Base-by-base conservation (phyloP, 192 early-diverging fungal species). In the Dissophora ornata region DNA sequence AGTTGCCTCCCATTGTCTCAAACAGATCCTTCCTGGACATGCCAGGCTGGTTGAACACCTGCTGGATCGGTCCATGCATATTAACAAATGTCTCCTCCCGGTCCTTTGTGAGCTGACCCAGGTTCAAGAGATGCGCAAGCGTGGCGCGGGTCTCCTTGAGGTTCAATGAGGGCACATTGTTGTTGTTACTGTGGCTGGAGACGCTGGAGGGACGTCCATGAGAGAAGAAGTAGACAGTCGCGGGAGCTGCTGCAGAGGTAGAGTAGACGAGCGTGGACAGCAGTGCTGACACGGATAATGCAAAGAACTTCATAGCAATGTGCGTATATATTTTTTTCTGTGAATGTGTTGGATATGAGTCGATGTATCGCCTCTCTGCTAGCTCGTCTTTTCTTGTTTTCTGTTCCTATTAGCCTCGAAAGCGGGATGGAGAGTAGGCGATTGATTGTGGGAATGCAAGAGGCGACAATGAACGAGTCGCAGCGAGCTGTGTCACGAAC, bases 101-200 rank as follows among this genome's bases (percentile, higher is more conserved):
- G 44, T 15, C 12, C 32, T 44, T 62, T 24, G 26, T 36, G 13
- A 19, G 21, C 15, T 53, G 57, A n/a, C 50, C 52, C 46, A 77
- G n/a, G 47, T 77, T 77, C 46, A 77, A 50, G 32, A 67, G 65
- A 45, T 77, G 73, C 3, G 59, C 44, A 19, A 77, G 50, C 9
- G 73, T 51, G 10, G 65, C 73, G 54, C 65, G 73, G 18, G 73
- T 67, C 30, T 77, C 73, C 51, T 77, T 58, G n/a, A 62, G 33
- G 64, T 34, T 54, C 33, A 77, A 52, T 1, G 34, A 41, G 7
- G 73, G 73, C 34, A 54, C n/a, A 10, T 45, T 32, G 32, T 51
- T 62, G 33, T 22, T 47, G 36, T 25, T 42, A n/a, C 47, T 33
- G 19, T 38, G 25, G 34, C 18, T 46, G 57, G 19, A 28, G n/a